Percentiles rank a stretch among this genome's conserved stretches.
phyloP scores from a whole-genome alignment of 129 eudicot genomes.

The Artemisia annua region DNA sequence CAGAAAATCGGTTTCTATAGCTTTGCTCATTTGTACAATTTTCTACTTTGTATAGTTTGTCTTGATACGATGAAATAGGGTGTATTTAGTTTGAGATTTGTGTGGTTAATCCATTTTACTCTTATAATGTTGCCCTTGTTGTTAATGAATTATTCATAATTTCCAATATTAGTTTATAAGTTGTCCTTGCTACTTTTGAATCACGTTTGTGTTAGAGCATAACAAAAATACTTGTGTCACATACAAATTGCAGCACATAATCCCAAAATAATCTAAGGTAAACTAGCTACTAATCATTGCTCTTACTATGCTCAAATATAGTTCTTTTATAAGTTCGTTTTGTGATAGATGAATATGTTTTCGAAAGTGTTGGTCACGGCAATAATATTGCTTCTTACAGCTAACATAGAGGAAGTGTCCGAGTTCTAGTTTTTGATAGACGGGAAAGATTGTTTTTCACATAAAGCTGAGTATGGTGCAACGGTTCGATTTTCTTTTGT shows the following conservation, averaged over 20 bases:
- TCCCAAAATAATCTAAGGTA: too few relatives aligned
- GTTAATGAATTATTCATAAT: too few relatives aligned
- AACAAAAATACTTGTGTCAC: too few relatives aligned
- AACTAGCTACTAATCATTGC: too few relatives aligned
- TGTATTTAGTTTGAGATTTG: background rate
- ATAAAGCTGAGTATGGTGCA: conserved; percentile 63
- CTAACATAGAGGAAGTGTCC: conserved; percentile 35
- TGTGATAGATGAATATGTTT: conserved; percentile 22
- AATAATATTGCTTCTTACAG: conserved; percentile 29
- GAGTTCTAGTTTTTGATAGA: conserved; percentile 74
- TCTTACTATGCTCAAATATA: too few relatives aligned
- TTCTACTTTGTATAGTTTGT: conserved; percentile 33
- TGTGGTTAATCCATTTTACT: background rate
- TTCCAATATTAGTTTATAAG: too few relatives aligned
- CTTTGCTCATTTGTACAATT: conserved; percentile 54
- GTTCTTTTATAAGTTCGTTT: background rate
- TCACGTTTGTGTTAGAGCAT: too few relatives aligned
- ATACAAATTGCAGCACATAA: too few relatives aligned
- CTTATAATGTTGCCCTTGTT: too few relatives aligned
- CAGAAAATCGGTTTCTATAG: conserved; percentile 41
- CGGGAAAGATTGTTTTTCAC: conserved; percentile 70
- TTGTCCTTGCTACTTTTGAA: too few relatives aligned
- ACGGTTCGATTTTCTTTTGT: conserved; percentile 75
- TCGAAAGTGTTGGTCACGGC: conserved; percentile 16
- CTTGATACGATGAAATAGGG: background rate